Percentiles rank a stretch among this genome's conserved stretches.
phyloP scores from a whole-genome alignment of 768 basidiomycete genomes.

The Ramaria rubella region DNA sequence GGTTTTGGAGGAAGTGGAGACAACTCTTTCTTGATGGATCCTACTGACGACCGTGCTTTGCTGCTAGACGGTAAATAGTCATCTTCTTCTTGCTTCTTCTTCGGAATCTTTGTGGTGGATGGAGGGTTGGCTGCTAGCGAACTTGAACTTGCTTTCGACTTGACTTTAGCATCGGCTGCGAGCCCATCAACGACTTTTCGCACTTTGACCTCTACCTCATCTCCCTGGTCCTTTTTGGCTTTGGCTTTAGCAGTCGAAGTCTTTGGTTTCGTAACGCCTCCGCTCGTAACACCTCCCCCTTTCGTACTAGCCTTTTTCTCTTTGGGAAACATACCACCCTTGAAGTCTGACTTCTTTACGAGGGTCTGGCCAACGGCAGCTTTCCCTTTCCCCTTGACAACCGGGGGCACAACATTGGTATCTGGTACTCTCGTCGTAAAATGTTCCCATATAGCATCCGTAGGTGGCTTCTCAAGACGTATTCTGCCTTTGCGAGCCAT shows the following conservation, averaged over 20 bases:
- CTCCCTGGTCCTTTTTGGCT: not conserved
- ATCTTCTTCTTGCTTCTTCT: not conserved
- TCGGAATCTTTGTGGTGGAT: not conserved
- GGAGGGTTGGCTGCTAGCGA: not conserved
- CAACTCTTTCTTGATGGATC: not conserved
- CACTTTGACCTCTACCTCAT: not conserved
- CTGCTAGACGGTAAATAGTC: not conserved
- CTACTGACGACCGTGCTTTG: not conserved
- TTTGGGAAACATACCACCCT: constrained; percentile 32
- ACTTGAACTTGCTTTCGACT: not conserved
- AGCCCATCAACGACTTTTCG: not conserved
- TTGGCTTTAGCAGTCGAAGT: constrained; percentile 1
- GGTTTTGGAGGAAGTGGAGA: not conserved
- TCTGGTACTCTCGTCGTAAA: constrained; percentile 29
- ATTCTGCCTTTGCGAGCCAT: constrained; percentile 48
- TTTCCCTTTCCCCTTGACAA: constrained; percentile 1
- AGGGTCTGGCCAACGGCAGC: constrained; percentile 16
- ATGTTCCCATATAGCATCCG: constrained; percentile 58
- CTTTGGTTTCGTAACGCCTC: constrained; percentile 19
- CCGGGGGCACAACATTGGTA: constrained; percentile 9
- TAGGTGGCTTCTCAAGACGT: constrained; percentile 45
- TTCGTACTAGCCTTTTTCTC: constrained; percentile 32
- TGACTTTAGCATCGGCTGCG: not conserved
- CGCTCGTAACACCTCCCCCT: constrained; percentile 30
- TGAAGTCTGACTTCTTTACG: constrained; percentile 15